Conservation (phyloP, 2,329 filamentous ascomycete species). For the Pseudogymnoascus sp. region DNA sequence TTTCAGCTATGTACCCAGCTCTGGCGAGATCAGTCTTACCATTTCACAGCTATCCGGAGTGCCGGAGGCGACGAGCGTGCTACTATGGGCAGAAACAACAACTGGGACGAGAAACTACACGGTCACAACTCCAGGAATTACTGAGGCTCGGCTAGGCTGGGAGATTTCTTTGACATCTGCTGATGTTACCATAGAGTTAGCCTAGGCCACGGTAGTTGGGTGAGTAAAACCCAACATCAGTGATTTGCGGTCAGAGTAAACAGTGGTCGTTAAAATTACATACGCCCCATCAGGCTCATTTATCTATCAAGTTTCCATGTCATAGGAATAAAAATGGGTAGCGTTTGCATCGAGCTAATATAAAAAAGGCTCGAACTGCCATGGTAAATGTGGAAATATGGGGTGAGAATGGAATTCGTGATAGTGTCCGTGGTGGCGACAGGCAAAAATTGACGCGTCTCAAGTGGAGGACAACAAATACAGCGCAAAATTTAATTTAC, state of each 20-base stretch:
- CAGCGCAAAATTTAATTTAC: not conserved
- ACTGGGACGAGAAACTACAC: not conserved
- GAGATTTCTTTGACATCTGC: not conserved
- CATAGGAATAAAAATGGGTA: too few species aligned
- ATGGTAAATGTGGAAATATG: too few species aligned
- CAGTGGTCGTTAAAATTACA: too few species aligned
- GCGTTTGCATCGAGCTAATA: too few species aligned
- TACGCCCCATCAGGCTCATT: too few species aligned
- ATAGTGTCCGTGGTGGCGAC: too few species aligned
- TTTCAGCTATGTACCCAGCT: constrained; percentile 28
- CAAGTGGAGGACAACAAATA: not conserved
- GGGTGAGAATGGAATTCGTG: too few species aligned
- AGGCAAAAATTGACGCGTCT: not conserved
- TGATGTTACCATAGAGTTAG: not conserved
- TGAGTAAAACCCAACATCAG: too few species aligned
- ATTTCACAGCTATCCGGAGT: not conserved
- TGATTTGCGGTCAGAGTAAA: too few species aligned
- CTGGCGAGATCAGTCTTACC: not conserved
- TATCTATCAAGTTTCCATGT: too few species aligned
- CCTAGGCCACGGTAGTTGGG: not conserved
- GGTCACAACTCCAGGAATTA: not conserved
- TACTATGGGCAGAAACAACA: not conserved
- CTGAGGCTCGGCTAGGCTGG: not conserved
- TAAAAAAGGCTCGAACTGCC: too few species aligned
- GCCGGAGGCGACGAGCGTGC: not conserved